Evolutionary conservation across 176 grass and related monocot genomes (phyloP), one percentile per base, ranked within the genome.

Genomic region (Musa troglodytarum): DNA sequence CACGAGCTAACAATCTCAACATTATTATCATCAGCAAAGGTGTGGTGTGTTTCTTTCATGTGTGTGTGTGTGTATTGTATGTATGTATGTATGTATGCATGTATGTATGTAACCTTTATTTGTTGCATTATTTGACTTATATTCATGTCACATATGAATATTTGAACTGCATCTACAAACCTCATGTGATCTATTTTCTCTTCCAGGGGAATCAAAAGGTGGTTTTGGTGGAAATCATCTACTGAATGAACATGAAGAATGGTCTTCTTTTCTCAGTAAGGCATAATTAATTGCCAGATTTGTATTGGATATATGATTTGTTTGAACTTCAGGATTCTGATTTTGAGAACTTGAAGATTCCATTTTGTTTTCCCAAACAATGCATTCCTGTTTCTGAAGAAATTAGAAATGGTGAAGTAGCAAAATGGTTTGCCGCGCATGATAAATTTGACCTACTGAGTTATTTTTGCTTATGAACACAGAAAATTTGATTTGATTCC

Each of bases 1-100:
- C 79, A 58, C 68, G 79, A 85, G 68, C 82, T 84, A 82, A 80
- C 80, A 86, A 83, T 78, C 88, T 99, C 82, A 58, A 78, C 70
- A 85, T 96, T 82, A 85, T 96, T 59, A 67, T 96, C 72, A 50
- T 92, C 78, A 92, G 87, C 66, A 81, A 77, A 64, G 92, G 92
- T 90, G 83, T 17, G 63, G 16, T 4, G 16, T 70, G 34, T 3
- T 70, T 70, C n/a, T 70, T 69, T 70, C 49, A 51, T 70, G 3
- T 8, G 9, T 1, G 1, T 52, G 12, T 50, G 1, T 50, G 2
- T 70, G 1, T 52, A 3, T 70, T 22, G 22, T 13, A 43, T 1
- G 2, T 0, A n/a, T 0, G 2, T 0, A n/a, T 0, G 34, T 51
- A 51, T 20, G 2, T 20, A 5, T 51, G 1, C 12, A 10, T 52